Conservation (phyloP, 2,329 filamentous ascomycete genomes). For the Incumbomyces delicatus region DNA sequence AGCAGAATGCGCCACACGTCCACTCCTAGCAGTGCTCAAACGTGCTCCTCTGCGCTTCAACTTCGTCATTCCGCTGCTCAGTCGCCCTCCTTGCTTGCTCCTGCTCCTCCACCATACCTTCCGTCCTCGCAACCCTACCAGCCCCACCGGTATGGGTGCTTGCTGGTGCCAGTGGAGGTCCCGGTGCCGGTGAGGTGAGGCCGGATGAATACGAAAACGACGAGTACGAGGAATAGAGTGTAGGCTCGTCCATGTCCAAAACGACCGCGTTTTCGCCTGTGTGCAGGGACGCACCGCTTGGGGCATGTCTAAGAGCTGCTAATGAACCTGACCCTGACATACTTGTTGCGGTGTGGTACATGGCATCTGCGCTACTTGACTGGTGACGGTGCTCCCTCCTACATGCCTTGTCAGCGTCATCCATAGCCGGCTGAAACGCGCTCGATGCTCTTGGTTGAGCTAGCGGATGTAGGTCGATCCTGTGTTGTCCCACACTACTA, state of each 20-base stretch:
- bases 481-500: conserved; percentile 25
- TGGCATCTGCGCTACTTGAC: too few species aligned
- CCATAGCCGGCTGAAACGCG: conserved; percentile 9
- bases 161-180: too few species aligned
- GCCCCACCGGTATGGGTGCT: background rate
- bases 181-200: background rate
- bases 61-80: too few species aligned
- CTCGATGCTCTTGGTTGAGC: conserved; percentile 3
- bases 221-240: background rate
- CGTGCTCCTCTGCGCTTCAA: background rate
- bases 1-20: conserved; percentile 8
- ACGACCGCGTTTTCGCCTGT: background rate
- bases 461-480: conserved; percentile 14
- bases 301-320: background rate
- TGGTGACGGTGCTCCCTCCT: background rate
- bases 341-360: too few species aligned
- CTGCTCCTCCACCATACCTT: background rate
- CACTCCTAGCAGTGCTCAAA: conserved; percentile 3
- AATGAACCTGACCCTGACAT: background rate
- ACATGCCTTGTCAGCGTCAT: conserved; percentile 14
- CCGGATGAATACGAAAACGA: background rate
- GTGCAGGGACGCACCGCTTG: background rate
- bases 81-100: background rate
- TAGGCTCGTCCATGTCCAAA: background rate
- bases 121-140: background rate